phyloP scores from a whole-genome alignment of 2,329 filamentous ascomycete species.

The Pyrenochaeta sp. region DNA sequence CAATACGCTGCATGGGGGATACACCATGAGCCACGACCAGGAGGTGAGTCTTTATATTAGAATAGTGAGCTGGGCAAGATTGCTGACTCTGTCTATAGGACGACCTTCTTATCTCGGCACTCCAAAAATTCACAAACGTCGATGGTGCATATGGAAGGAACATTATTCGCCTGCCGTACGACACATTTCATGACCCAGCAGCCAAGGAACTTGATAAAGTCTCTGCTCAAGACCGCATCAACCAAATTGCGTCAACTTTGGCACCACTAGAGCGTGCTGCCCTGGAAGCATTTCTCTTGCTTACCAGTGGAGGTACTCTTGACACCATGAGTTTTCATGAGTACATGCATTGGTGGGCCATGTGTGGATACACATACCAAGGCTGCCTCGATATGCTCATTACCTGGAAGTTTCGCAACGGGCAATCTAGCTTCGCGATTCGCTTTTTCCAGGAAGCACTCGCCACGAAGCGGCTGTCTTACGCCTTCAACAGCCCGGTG shows the following conservation, averaged over 20 bases:
- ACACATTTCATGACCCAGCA: slow-evolving; percentile 23
- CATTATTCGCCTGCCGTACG: slow-evolving; percentile 54
- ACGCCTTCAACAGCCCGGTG: slow-evolving; percentile 54
- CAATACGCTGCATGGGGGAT: slow-evolving; percentile 35
- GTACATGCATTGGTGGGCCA: slow-evolving; percentile 57
- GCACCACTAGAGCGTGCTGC: slow-evolving; percentile 52
- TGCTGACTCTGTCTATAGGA: slow-evolving; percentile 18
- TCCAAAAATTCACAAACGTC: slow-evolving; percentile 58
- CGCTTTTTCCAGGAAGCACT: slow-evolving; percentile 57
- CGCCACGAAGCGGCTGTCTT: slow-evolving; percentile 49
- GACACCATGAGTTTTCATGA: slow-evolving; percentile 58
- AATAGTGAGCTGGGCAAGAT: background rate
- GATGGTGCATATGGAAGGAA: slow-evolving; percentile 53
- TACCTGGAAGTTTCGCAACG: slow-evolving; percentile 43
- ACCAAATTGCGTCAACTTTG: slow-evolving; percentile 50
- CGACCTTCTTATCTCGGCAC: slow-evolving; percentile 24
- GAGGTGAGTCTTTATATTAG: slow-evolving; percentile 36
- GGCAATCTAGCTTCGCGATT: slow-evolving; percentile 58
- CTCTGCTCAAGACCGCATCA: slow-evolving; percentile 55
- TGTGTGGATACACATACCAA: slow-evolving; percentile 34
- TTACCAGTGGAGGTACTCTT: slow-evolving; percentile 55
- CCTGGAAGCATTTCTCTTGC: slow-evolving; percentile 54
- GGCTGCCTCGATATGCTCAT: slow-evolving; percentile 55
- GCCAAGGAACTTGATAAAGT: slow-evolving; percentile 15
- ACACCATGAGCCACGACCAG: slow-evolving; percentile 54